These are phyloP conservation scores for Thecaphora thlaspeos DNA, from an alignment of 1,284 basidiomycete species.

Conservation along the genomic window DNA sequence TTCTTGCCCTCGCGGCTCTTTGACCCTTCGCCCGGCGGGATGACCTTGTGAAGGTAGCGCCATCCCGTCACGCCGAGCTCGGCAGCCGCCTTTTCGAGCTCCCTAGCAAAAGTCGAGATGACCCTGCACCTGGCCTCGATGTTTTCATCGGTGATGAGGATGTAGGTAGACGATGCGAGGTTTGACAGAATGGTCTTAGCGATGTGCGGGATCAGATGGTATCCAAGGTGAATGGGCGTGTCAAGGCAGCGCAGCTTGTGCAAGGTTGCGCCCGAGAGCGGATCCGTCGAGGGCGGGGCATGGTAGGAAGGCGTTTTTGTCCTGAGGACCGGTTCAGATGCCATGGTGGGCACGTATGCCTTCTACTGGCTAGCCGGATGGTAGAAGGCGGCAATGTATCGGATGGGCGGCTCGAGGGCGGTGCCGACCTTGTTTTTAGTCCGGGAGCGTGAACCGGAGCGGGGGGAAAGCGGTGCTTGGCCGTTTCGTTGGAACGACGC, in stretches of 20 bases:
- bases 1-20: conserved; percentile 92
- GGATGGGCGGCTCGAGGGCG: too few species aligned
- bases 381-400: too few species aligned
- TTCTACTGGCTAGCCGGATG: too few species aligned
- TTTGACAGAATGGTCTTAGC: conserved; percentile 70
- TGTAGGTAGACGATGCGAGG: conserved; percentile 82
- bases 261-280: conserved; percentile 47
- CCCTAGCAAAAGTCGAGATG: conserved; percentile 56
- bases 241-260: conserved; percentile 50
- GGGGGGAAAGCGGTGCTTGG: too few species aligned
- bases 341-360: conserved; percentile 10
- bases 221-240: conserved; percentile 54
- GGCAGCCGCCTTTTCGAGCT: conserved; percentile 43
- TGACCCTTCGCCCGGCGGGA: conserved; percentile 85
- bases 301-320: conserved; percentile 55
- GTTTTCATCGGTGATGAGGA: conserved; percentile 88
- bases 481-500: too few species aligned
- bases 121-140: conserved; percentile 62
- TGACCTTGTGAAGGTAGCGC: conserved; percentile 75
- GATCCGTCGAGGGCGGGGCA: conserved; percentile 42
- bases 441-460: too few species aligned
- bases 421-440: too few species aligned
- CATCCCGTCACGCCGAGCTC: conserved; percentile 58
- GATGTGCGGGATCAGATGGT: conserved; percentile 55
- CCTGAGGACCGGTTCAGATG: conserved; percentile 22